Evolutionary conservation across 2,329 filamentous ascomycete genomes (phyloP).

Genomic region (Hypomyces perniciosus): DNA sequence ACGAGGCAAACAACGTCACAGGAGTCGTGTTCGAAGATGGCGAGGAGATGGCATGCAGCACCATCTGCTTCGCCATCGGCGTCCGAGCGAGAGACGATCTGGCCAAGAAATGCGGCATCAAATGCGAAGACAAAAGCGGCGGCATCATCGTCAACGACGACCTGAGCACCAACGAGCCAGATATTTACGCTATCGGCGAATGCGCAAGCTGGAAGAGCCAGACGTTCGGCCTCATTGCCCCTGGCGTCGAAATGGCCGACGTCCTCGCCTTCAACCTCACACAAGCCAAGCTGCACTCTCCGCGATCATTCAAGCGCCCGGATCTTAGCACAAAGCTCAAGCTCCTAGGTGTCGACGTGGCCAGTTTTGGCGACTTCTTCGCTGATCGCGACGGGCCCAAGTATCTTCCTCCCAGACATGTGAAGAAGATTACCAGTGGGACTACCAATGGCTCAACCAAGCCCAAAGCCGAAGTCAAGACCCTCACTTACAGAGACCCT

Average conservation of each 20-base stretch:
- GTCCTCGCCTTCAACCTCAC: constrained; percentile 88
- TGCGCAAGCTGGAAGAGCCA: constrained; percentile 86
- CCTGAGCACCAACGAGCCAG: constrained; percentile 62
- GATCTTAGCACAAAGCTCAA: constrained; percentile 91
- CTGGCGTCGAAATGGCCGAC: constrained; percentile 89
- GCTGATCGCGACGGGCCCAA: constrained; percentile 79
- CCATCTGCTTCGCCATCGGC: constrained; percentile 85
- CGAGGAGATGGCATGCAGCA: constrained; percentile 68
- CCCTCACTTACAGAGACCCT: constrained; percentile 81
- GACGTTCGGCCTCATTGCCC: constrained; percentile 83
- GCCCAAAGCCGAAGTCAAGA: constrained; percentile 57
- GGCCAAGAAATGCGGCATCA: constrained; percentile 62
- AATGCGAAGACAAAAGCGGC: constrained; percentile 65
- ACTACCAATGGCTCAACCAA: constrained; percentile 1
- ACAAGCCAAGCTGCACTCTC: constrained; percentile 65
- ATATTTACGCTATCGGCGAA: constrained; percentile 84
- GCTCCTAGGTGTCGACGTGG: constrained; percentile 82
- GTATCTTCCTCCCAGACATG: constrained; percentile 57
- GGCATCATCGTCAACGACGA: constrained; percentile 66
- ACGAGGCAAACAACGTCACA: constrained; percentile 59
- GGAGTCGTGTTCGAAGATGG: constrained; percentile 79
- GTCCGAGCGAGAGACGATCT: constrained; percentile 77
- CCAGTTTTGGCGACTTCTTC: constrained; percentile 91
- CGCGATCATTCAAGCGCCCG: constrained; percentile 68
- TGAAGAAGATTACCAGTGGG: constrained; percentile 24